Percentiles rank a stretch among this genome's conserved stretches.
These are phyloP conservation scores for Pseudocercospora pini-densiflorae DNA, from an alignment of 2,329 filamentous ascomycete species.

Conservation along the genomic window DNA sequence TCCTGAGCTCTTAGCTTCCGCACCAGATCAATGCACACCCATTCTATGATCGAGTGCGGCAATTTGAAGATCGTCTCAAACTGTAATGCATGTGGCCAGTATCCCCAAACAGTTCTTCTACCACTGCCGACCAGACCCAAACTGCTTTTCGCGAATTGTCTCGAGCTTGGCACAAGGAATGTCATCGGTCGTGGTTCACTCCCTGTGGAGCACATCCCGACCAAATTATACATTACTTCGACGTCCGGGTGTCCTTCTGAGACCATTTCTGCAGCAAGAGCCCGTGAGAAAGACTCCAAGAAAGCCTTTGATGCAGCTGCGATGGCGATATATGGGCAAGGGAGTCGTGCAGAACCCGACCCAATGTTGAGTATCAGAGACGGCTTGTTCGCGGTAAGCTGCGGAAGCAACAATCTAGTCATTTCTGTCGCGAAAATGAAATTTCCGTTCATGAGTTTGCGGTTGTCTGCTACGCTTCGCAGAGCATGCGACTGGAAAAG, in stretches of 20 bases:
- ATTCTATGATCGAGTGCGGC: constrained; percentile 9
- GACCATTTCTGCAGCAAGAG: constrained; percentile 41
- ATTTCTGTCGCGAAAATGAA: constrained; percentile 55
- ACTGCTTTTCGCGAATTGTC: constrained; percentile 25
- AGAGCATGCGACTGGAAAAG: constrained; percentile 10
- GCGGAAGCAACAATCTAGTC: constrained; percentile 51
- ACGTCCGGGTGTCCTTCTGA: constrained; percentile 41
- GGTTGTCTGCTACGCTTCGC: constrained; percentile 6
- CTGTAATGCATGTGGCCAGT: constrained; percentile 34
- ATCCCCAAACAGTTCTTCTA: constrained; percentile 22
- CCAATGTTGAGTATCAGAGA: constrained; percentile 45
- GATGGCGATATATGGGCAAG: constrained; percentile 52
- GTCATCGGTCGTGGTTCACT: constrained; percentile 23
- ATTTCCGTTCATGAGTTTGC: constrained; percentile 49
- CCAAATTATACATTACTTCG: constrained; percentile 39
- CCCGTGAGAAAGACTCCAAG: constrained; percentile 45
- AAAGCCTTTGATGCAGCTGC: constrained; percentile 55
- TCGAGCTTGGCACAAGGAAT: constrained; percentile 21
- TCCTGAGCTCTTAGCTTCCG: constrained; percentile 10
- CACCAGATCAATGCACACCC: constrained; percentile 16
- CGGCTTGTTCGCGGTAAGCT: constrained; percentile 46
- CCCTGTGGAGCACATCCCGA: constrained; percentile 22
- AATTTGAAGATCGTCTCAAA: constrained; percentile 15
- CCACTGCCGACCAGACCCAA: constrained; percentile 31
- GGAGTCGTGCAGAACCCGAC: constrained; percentile 49